Conservation (phyloP, 208 protist species). For the Leishmania tropica region DNA sequence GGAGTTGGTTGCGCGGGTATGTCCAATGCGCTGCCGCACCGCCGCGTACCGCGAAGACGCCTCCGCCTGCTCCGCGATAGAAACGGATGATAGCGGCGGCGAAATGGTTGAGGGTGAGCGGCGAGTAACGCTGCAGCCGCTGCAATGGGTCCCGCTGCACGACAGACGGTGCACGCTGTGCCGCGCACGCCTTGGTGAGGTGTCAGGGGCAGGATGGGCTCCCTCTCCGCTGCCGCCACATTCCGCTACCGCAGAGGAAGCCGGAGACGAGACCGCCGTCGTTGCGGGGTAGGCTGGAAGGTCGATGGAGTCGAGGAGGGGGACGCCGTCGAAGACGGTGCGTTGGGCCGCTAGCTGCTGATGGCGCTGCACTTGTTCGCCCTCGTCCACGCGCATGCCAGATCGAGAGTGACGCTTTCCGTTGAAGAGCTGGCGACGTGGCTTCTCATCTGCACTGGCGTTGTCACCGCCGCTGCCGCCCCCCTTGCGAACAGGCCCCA, state of each 20-base stretch:
- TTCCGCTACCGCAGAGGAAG: neutral
- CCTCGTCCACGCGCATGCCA: neutral
- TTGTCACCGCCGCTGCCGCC: neutral
- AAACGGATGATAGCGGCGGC: conserved; percentile 4
- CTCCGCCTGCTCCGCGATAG: conserved; percentile 17
- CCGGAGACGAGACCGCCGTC: neutral
- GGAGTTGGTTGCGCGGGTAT: conserved; percentile 9
- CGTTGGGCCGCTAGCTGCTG: conserved; percentile 1
- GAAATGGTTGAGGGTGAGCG: conserved; percentile 5
- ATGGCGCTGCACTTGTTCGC: conserved; percentile 3
- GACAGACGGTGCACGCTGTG: conserved; percentile 11
- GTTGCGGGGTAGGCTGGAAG: conserved; percentile 21
- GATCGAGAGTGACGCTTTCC: neutral
- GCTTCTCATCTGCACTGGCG: neutral
- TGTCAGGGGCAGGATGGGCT: neutral
- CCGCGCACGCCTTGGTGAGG: too few relatives aligned
- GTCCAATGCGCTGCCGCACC: conserved; percentile 29
- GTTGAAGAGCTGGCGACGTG: neutral
- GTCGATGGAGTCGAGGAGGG: conserved; percentile 30
- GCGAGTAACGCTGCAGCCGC: conserved; percentile 10
- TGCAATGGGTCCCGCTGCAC: neutral
- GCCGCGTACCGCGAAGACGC: conserved; percentile 30
- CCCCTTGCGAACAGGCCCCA: conserved; percentile 16
- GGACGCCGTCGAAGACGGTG: conserved; percentile 35
- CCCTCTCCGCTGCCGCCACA: conserved; percentile 1